Evolutionary conservation across 805 yeast genomes (phyloP).

Genomic region (Suhomyces tanzawaensis): DNA sequence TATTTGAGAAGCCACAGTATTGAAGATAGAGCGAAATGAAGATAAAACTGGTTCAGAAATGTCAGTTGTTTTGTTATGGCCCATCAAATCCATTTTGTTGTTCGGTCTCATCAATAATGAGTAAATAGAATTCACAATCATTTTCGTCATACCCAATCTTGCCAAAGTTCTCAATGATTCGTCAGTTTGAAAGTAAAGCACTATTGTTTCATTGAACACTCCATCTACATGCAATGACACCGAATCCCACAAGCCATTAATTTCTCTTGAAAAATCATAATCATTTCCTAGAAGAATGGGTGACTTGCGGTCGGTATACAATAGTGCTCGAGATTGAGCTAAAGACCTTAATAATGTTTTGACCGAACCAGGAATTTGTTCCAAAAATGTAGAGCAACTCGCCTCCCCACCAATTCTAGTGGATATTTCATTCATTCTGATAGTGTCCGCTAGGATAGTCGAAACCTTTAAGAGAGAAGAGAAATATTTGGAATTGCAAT

Average conservation of each 20-base stretch:
- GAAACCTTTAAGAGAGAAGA: conserved; percentile 21
- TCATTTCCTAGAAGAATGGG: conserved; percentile 9
- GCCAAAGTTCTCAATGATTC: conserved; percentile 40
- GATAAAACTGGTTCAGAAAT: neutral
- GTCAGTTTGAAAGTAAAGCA: conserved; percentile 43
- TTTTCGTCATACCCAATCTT: conserved; percentile 29
- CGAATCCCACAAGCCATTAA: conserved; percentile 26
- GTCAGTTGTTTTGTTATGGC: neutral
- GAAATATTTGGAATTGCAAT: conserved; percentile 12
- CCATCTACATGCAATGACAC: conserved; percentile 24
- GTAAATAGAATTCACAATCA: conserved; percentile 22
- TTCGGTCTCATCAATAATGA: conserved; percentile 14
- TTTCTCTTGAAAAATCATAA: conserved; percentile 12
- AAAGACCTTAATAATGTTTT: conserved; percentile 39
- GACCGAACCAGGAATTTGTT: conserved; percentile 25
- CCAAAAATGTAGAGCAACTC: conserved; percentile 23
- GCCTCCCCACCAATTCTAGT: conserved; percentile 46
- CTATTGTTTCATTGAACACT: conserved; percentile 37
- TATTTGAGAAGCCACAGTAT: neutral
- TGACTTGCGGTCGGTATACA: conserved; percentile 7
- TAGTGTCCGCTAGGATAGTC: conserved; percentile 43
- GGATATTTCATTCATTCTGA: conserved; percentile 58
- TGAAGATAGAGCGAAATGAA: neutral
- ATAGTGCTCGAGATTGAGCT: conserved; percentile 35
- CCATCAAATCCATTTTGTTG: neutral